Base-by-base conservation (phyloP, 163 green algal species). In the Scenedesmus sp. region DNA sequence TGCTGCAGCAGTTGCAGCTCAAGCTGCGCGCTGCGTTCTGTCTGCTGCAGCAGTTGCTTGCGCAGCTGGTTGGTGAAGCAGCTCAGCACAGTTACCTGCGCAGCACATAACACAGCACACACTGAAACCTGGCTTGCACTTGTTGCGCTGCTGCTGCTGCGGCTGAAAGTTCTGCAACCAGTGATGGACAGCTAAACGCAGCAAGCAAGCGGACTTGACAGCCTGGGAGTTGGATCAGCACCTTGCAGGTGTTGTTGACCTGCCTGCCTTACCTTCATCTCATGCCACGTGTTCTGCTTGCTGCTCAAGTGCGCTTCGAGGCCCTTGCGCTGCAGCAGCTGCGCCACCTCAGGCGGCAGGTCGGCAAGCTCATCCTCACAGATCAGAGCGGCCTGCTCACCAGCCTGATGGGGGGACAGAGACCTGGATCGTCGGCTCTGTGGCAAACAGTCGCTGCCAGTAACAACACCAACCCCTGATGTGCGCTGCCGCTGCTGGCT, bases 1-100 rank as follows among this genome's bases (percentile, higher is more conserved):
- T 92, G 88, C 88, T 92, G 43, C 61, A 92, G 80, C 59, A 92
- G n/a, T 20, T 87, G 61, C 80, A 92, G 37, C 65, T 92, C 88
- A 18, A 92, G 49, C 56, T 78, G 20, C n/a, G 30, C 70, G 20
- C 20, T 76, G 20, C 51, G 40, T 81, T 88, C 88, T n/a, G 30
- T 56, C 43, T 92, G 56, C 43, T 83, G 43, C 61, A 84, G 61
- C 12, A 92, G 80, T 61, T 78, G 35, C 56, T 73, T 51, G 26
- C 37, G 79, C 40, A 91, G 56, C 42, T 81, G 79, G 10, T 44
- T 37, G 10, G 6, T 37, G 56, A 76, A 82, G 49, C 26, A 83
- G 79, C 78, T 88, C 53, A 92, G n/a, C 80, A 84, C 40, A 30
- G 59, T 76, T 30, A 88, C 80, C 88, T 92, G 88, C 53, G 35